A percentile compares a stretch with the other conserved stretches of the same genome.
Evolutionary conservation across 1,284 basidiomycete species (phyloP).

Genomic region (Ganoderma meredithae): DNA sequence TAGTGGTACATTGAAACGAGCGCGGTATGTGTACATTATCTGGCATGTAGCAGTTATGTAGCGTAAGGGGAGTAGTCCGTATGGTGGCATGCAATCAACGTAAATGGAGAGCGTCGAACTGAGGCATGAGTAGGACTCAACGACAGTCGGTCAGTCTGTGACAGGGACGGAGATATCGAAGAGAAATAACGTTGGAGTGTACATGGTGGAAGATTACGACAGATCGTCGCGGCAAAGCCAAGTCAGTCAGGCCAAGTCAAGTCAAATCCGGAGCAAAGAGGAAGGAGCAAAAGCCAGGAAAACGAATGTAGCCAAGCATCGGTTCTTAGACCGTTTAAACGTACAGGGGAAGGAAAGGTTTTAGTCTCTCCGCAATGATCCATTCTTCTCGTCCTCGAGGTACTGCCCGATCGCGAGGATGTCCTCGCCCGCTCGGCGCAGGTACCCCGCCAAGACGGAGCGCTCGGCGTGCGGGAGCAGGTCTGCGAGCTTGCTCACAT

Average conservation of each 20-base stretch:
- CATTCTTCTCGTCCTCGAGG: slow-evolving; percentile 87
- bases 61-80: slow-evolving; percentile 22
- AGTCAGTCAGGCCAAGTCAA: not conserved
- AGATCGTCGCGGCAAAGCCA: not conserved
- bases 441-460: slow-evolving; percentile 72
- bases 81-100: slow-evolving; percentile 19
- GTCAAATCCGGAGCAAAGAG: not conserved
- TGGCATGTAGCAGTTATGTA: slow-evolving; percentile 23
- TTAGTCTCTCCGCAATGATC: slow-evolving; percentile 55
- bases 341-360: not conserved
- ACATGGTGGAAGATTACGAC: slow-evolving; percentile 7
- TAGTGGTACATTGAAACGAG: slow-evolving; percentile 31
- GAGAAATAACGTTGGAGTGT: slow-evolving; percentile 5
- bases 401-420: slow-evolving; percentile 88
- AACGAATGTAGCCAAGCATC: not conserved
- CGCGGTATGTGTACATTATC: slow-evolving; percentile 38
- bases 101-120: slow-evolving; percentile 9
- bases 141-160: slow-evolving; percentile 11
- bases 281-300: not conserved
- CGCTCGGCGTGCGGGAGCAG: slow-evolving; percentile 82
- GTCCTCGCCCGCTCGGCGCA: slow-evolving; percentile 78
- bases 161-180: slow-evolving; percentile 6
- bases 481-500: slow-evolving; percentile 77
- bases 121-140: slow-evolving; percentile 2
- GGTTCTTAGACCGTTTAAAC: slow-evolving; percentile 9